Conservation (phyloP, 805 yeast genomes). For the Torulaspora microellipsoides region DNA sequence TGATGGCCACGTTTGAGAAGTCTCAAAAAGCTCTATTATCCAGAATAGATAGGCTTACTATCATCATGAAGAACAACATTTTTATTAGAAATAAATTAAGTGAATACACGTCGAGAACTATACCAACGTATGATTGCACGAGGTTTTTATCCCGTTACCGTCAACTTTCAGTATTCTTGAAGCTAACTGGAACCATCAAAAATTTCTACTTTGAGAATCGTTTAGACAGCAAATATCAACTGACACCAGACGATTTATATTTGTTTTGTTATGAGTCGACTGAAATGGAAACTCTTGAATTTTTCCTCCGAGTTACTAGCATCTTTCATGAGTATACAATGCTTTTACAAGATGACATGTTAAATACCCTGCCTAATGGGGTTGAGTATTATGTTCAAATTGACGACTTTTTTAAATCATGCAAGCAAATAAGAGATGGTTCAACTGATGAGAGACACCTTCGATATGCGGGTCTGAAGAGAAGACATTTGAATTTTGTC, state of each 20-base stretch:
- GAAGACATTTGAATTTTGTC: conserved; percentile 6
- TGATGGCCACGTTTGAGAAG: conserved; percentile 8
- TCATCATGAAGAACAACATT: conserved; percentile 6
- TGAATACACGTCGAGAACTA: conserved; percentile 2
- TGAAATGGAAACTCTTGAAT: conserved; percentile 5
- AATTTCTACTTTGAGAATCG: conserved; percentile 8
- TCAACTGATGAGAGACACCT: conserved; percentile 7
- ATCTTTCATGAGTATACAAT: conserved; percentile 11
- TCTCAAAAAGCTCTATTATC: conserved; percentile 5
- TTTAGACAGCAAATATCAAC: conserved; percentile 5
- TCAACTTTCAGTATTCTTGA: conserved; percentile 8
- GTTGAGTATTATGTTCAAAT: conserved; percentile 12
- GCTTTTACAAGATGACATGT: conserved; percentile 11
- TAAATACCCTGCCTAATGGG: conserved; percentile 7
- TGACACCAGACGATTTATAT: conserved; percentile 8
- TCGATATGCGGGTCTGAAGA: conserved; percentile 5
- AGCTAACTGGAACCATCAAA: conserved; percentile 4
- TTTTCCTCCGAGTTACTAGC: conserved; percentile 11
- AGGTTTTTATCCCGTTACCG: conserved; percentile 11
- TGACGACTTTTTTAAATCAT: conserved; percentile 9
- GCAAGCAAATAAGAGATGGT: conserved; percentile 9
- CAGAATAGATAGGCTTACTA: conserved; percentile 11
- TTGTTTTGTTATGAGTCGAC: conserved; percentile 8
- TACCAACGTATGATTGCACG: conserved; percentile 7
- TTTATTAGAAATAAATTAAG: conserved; percentile 9